Percentiles rank a stretch among this genome's conserved stretches.
phyloP scores from a whole-genome alignment of 805 yeast species.

The Limtongozyma cylindracea region DNA sequence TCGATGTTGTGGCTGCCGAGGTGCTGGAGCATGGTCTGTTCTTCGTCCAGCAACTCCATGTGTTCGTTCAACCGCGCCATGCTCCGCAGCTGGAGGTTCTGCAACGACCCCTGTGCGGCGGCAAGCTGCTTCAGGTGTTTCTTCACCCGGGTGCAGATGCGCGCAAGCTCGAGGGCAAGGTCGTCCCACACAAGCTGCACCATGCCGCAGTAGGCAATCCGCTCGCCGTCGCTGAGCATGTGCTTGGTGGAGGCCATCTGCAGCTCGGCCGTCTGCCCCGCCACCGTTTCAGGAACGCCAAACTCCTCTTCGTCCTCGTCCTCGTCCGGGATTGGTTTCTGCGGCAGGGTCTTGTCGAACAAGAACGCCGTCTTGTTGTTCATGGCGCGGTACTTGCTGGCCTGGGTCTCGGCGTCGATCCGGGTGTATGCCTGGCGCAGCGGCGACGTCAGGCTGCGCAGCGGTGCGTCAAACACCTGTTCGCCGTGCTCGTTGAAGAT shows the following conservation, averaged over 20 bases:
- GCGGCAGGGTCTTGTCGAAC: constrained; percentile 9
- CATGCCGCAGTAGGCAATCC: constrained; percentile 79
- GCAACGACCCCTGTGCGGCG: constrained; percentile 49
- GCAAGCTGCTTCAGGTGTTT: constrained; percentile 35
- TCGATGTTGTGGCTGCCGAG: constrained; percentile 66
- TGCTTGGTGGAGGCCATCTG: constrained; percentile 61
- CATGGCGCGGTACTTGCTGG: constrained; percentile 32
- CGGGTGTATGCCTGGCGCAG: constrained; percentile 80
- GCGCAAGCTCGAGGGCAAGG: constrained; percentile 61
- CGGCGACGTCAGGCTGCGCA: too few relatives aligned
- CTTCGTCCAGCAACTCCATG: constrained; percentile 52
- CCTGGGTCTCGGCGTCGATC: constrained; percentile 70
- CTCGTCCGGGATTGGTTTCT: constrained; percentile 2
- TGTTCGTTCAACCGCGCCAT: constrained; percentile 57
- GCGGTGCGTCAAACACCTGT: too few relatives aligned
- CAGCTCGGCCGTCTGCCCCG: constrained; percentile 38
- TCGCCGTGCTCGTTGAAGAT: too few relatives aligned
- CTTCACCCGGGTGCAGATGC: constrained; percentile 20
- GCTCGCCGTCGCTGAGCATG: constrained; percentile 61
- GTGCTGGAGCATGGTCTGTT: constrained; percentile 68
- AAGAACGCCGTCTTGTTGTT: constrained; percentile 26
- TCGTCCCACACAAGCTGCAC: constrained; percentile 52
- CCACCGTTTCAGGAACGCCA: constrained; percentile 14
- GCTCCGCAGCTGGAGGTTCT: constrained; percentile 60
- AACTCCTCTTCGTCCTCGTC: constrained; percentile 7